phyloP scores from a whole-genome alignment of 2,329 filamentous ascomycete species.

The Penicillium thymicola region DNA sequence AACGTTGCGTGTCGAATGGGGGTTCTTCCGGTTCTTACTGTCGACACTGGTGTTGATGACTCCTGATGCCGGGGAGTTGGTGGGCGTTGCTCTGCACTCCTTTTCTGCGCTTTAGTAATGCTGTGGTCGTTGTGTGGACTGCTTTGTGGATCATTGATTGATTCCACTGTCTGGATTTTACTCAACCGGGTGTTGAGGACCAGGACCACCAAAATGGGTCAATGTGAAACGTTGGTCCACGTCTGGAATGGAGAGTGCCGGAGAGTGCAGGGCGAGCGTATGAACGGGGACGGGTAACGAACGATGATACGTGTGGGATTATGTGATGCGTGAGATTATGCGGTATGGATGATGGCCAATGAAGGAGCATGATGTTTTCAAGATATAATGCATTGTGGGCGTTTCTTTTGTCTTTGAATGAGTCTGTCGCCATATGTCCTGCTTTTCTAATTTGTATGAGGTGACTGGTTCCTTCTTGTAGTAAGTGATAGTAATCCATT shows the following conservation, averaged over 20 bases:
- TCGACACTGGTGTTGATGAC: background rate
- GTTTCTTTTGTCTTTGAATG: background rate
- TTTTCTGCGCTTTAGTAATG: background rate
- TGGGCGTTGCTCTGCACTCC: background rate
- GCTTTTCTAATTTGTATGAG: background rate
- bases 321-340: too few species aligned
- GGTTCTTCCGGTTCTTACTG: background rate
- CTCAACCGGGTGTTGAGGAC: background rate
- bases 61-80: background rate
- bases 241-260: background rate
- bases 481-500: background rate
- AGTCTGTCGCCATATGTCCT: background rate
- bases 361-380: background rate
- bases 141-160: background rate
- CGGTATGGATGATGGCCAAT: background rate
- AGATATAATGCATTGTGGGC: background rate
- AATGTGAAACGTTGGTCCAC: background rate
- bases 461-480: background rate
- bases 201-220: background rate
- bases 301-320: background rate
- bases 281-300: too few species aligned
- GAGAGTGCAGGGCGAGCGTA: background rate
- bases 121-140: background rate
- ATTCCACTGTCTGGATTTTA: background rate
- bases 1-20: background rate